These are phyloP conservation scores for Terfezia claveryi DNA, from an alignment of 495 filamentous ascomycete species.

Conservation along the genomic window DNA sequence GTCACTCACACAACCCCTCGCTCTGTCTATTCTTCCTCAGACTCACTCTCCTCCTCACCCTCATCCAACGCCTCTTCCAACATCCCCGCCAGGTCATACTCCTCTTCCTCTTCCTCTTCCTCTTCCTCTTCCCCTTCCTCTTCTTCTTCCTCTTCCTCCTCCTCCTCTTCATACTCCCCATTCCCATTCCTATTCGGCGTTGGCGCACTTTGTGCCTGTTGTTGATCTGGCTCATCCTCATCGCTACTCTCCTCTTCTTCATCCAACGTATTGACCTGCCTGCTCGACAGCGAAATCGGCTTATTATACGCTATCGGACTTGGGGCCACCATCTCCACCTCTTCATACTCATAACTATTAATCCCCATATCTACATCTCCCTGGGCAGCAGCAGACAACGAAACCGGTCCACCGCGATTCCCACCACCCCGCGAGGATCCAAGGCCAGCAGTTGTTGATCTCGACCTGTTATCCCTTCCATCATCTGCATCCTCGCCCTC, in stretches of 20 bases:
- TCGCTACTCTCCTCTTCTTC: background rate
- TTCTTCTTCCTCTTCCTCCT: background rate
- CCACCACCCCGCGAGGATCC: background rate
- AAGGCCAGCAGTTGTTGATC: background rate
- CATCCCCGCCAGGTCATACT: background rate
- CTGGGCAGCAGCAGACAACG: background rate
- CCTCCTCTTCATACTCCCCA: slow-evolving; percentile 3
- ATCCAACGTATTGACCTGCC: background rate
- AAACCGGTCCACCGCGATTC: background rate
- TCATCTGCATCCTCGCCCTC: background rate
- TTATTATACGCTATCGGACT: no score
- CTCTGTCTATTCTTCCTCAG: background rate
- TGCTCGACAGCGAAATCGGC: no score
- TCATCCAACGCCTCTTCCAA: background rate
- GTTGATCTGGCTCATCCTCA: background rate
- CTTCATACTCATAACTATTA: background rate
- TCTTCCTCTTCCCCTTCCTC: background rate
- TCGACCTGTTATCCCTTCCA: background rate
- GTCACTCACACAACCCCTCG: background rate
- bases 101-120: background rate
- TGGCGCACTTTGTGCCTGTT: background rate
- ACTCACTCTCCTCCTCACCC: background rate
- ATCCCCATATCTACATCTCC: background rate
- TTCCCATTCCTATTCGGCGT: slow-evolving; percentile 4
- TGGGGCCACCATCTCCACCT: no score